Conservation (phyloP, 148 eudicot genomes). For the Nyssa sinensis region DNA sequence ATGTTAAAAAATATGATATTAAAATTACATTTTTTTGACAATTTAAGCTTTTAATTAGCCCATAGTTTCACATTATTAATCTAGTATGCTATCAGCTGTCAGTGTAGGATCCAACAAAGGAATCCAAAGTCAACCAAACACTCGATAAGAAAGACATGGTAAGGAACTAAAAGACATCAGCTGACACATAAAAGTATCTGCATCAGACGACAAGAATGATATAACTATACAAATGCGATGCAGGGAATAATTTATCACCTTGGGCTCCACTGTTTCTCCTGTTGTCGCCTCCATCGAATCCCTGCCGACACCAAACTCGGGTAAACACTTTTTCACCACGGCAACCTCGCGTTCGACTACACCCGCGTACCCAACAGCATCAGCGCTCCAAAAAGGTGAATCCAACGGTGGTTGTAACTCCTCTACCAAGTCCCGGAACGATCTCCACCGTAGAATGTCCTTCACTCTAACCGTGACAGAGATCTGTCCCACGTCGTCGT, state of each 20-base stretch:
- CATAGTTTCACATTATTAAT: no score
- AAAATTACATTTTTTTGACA: no score
- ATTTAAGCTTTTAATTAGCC: no score
- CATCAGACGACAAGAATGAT: no score
- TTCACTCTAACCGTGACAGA: slow-evolving; percentile 35
- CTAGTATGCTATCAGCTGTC: no score
- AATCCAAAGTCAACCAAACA: background rate
- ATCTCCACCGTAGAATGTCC: slow-evolving; percentile 70
- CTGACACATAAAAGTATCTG: no score
- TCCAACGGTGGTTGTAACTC: slow-evolving; percentile 28
- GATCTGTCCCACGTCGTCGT: background rate
- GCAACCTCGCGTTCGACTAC: background rate
- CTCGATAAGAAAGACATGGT: background rate
- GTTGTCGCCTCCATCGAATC: background rate
- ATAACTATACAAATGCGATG: no score
- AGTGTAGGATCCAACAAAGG: no score
- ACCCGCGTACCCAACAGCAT: background rate
- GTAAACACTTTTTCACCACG: slow-evolving; percentile 16
- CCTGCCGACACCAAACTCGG: slow-evolving; percentile 7
- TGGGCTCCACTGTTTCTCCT: slow-evolving; percentile 15
- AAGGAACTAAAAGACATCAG: no score
- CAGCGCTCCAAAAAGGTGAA: slow-evolving; percentile 26
- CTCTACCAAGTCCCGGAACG: slow-evolving; percentile 44
- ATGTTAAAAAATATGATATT: no score
- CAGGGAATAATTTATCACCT: background rate